These are phyloP conservation scores for Cercospora zeina DNA, from an alignment of 2,329 filamentous ascomycete genomes.

Conservation along the genomic window DNA sequence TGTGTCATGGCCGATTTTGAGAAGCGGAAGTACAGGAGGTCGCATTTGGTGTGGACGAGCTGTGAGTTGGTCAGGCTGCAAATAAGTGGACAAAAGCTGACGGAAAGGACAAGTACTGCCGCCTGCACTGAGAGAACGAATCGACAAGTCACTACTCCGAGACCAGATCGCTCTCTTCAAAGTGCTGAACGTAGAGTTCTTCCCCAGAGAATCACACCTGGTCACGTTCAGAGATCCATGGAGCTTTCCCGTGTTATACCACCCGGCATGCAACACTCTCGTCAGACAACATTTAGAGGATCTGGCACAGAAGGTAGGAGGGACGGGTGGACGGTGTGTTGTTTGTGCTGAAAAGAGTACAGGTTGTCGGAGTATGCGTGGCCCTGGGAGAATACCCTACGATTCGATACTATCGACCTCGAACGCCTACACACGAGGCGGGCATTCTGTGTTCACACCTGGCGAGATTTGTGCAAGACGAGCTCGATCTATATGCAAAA, in stretches of 20 bases:
- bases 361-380: conserved; percentile 86
- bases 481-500: conserved; percentile 84
- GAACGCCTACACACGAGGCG: conserved; percentile 76
- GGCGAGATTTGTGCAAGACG: conserved; percentile 85
- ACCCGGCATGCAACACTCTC: conserved; percentile 82
- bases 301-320: conserved; percentile 77
- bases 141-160: conserved; percentile 70
- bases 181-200: conserved; percentile 84
- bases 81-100: conserved; percentile 16
- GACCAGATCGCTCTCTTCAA: conserved; percentile 78
- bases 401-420: conserved; percentile 85
- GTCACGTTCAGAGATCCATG: conserved; percentile 91
- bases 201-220: conserved; percentile 84
- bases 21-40: conserved; percentile 73
- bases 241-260: conserved; percentile 91
- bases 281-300: conserved; percentile 80
- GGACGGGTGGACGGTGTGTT: too few species aligned
- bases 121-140: conserved; percentile 66
- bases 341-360: neutral
- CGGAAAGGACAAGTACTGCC: conserved; percentile 59
- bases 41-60: conserved; percentile 82
- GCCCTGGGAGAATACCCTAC: conserved; percentile 91
- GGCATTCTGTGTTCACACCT: conserved; percentile 83
- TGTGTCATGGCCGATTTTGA: conserved; percentile 93
- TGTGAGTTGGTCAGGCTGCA: conserved; percentile 46